phyloP scores from a whole-genome alignment of 176 grass and related monocot species.

The Saccharum officinarum region DNA sequence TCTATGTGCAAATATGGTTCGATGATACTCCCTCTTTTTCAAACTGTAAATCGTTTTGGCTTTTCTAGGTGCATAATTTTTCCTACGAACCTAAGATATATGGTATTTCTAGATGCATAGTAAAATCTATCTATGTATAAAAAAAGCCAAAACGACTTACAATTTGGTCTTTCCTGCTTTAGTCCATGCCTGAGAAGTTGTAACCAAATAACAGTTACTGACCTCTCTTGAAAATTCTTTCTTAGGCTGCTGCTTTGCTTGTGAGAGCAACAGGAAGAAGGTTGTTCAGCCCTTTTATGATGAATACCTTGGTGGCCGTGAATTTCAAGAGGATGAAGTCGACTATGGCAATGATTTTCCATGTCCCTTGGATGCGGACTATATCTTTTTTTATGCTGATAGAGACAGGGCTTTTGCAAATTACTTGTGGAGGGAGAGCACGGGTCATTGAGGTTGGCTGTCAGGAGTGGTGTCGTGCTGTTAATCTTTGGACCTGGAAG shows the following conservation, averaged over 20 bases:
- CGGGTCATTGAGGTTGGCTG: background rate
- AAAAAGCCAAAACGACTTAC: no score
- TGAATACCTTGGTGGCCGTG: slow-evolving; percentile 15
- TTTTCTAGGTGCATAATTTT: no score
- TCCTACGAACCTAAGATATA: no score
- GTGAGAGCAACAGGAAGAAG: slow-evolving; percentile 23
- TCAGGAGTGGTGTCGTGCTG: background rate
- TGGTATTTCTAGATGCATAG: no score
- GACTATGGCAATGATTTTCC: background rate
- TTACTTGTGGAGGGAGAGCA: background rate
- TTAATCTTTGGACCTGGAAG: background rate
- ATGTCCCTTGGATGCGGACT: slow-evolving; percentile 22
- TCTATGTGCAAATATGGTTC: background rate
- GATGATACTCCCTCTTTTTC: background rate
- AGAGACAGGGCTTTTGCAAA: slow-evolving; percentile 5
- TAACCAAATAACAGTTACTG: background rate
- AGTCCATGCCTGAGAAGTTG: background rate
- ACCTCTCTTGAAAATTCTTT: background rate
- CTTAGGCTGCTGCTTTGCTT: slow-evolving; percentile 26
- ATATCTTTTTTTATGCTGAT: slow-evolving; percentile 17
- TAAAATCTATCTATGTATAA: no score
- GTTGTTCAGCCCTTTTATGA: slow-evolving; percentile 21
- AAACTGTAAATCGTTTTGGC: no score
- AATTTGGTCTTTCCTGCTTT: background rate
- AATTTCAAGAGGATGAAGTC: slow-evolving; percentile 30